Percentiles rank a stretch among this genome's conserved stretches.
phyloP scores from a whole-genome alignment of 1,139 yeast genomes.

The Kodamaea derodonti region DNA sequence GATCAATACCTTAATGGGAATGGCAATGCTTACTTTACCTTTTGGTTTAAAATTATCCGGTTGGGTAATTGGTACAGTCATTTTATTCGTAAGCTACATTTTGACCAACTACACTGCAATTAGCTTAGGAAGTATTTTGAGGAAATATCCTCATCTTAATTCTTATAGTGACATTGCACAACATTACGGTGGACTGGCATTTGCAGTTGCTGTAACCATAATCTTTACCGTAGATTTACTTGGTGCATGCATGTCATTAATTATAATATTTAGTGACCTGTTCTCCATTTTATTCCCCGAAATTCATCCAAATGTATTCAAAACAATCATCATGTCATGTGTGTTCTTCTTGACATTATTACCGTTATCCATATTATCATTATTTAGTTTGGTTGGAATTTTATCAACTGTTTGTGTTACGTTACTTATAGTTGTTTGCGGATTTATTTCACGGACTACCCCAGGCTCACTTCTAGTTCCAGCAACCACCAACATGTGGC shows the following conservation, averaged over 20 bases:
- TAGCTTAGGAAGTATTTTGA: conserved; percentile 33
- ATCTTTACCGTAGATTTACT: conserved; percentile 72
- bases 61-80: conserved; percentile 62
- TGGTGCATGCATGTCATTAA: conserved; percentile 75
- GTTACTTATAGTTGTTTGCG: conserved; percentile 55
- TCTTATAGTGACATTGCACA: conserved; percentile 48
- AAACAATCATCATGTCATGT: conserved; percentile 40
- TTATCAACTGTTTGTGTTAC: conserved; percentile 65
- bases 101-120: conserved; percentile 71
- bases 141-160: conserved; percentile 24
- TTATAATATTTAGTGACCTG: conserved; percentile 82
- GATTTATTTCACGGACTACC: conserved; percentile 46
- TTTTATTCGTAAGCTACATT: conserved; percentile 54
- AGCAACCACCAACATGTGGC: conserved; percentile 48
- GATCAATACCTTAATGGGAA: conserved; percentile 79
- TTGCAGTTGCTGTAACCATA: conserved; percentile 59
- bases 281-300: conserved; percentile 62
- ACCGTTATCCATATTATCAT: conserved; percentile 69
- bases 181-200: conserved; percentile 39
- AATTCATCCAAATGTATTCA: conserved; percentile 46
- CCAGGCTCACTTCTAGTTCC: conserved; percentile 71
- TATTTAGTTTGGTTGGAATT: conserved; percentile 73
- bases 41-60: conserved; percentile 78
- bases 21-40: conserved; percentile 82
- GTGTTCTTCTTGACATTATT: conserved; percentile 64